Evolutionary conservation across 495 filamentous ascomycete species (phyloP).

Genomic region (Hypoxylon crocopeplum): DNA sequence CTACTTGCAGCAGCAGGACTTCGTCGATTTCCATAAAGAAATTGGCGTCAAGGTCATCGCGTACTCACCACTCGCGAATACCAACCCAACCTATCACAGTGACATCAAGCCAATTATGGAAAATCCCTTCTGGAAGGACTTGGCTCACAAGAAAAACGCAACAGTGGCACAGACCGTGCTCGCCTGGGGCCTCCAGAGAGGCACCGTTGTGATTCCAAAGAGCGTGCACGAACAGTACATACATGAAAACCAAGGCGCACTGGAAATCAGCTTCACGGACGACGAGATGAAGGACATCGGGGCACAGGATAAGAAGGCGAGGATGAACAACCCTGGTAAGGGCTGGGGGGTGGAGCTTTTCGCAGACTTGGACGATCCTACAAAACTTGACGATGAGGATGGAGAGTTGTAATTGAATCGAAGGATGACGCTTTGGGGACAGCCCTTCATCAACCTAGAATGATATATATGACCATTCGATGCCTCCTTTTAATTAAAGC

Average conservation of each 20-base stretch:
- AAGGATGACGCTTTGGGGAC: background rate
- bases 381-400: constrained; percentile 12
- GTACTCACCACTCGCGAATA: constrained; percentile 76
- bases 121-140: constrained; percentile 63
- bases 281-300: constrained; percentile 62
- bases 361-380: constrained; percentile 53
- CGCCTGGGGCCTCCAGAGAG: constrained; percentile 68
- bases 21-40: constrained; percentile 60
- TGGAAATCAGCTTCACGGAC: constrained; percentile 30
- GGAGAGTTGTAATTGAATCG: constrained; percentile 15
- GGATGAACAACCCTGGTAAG: constrained; percentile 65
- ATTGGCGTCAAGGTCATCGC: constrained; percentile 68
- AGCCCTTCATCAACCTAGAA: too few species aligned
- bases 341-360: constrained; percentile 67
- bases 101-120: constrained; percentile 47
- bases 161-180: constrained; percentile 67
- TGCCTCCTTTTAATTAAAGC: too few species aligned
- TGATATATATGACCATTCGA: too few species aligned
- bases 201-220: constrained; percentile 72
- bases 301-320: constrained; percentile 59
- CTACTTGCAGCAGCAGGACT: constrained; percentile 64
- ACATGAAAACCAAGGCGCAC: constrained; percentile 29
- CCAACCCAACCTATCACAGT: constrained; percentile 65
- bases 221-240: constrained; percentile 49
- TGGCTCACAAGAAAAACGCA: constrained; percentile 70